Conservation (phyloP, 257 asterid genomes). For the Leonotis leonurus region DNA sequence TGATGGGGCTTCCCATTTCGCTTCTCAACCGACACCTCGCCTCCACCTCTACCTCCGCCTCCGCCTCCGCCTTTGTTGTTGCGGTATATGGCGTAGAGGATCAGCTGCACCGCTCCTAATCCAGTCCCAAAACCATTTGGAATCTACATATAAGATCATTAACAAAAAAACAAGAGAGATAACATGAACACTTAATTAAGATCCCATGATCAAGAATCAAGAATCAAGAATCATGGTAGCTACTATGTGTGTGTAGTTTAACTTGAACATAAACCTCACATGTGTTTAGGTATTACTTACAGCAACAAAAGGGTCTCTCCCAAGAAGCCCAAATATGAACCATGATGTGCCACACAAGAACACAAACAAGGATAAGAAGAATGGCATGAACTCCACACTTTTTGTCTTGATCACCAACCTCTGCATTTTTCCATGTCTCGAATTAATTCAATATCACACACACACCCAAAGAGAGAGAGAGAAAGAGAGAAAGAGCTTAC, state of each 20-base stretch:
- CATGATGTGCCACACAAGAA: slow-evolving; percentile 78
- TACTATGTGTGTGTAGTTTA: background rate
- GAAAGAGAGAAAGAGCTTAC: slow-evolving; percentile 27
- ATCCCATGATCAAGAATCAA: background rate
- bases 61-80: slow-evolving; percentile 38
- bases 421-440: slow-evolving; percentile 35
- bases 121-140: slow-evolving; percentile 76
- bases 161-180: background rate
- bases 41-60: slow-evolving; percentile 3
- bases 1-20: slow-evolving; percentile 19
- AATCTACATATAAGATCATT: slow-evolving; percentile 20
- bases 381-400: slow-evolving; percentile 89
- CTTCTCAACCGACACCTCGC: slow-evolving; percentile 20
- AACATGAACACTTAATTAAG: background rate
- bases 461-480: background rate
- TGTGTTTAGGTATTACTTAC: slow-evolving; percentile 35
- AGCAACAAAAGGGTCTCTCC: slow-evolving; percentile 67
- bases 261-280: background rate
- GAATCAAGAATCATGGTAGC: too few relatives aligned
- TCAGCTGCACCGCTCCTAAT: slow-evolving; percentile 67
- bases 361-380: slow-evolving; percentile 57
- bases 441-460: too few relatives aligned
- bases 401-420: slow-evolving; percentile 72
- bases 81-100: slow-evolving; percentile 56
- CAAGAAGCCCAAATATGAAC: slow-evolving; percentile 73